These are phyloP conservation scores for Nakazawaea populi DNA, from an alignment of 805 yeast genomes.

Conservation along the genomic window DNA sequence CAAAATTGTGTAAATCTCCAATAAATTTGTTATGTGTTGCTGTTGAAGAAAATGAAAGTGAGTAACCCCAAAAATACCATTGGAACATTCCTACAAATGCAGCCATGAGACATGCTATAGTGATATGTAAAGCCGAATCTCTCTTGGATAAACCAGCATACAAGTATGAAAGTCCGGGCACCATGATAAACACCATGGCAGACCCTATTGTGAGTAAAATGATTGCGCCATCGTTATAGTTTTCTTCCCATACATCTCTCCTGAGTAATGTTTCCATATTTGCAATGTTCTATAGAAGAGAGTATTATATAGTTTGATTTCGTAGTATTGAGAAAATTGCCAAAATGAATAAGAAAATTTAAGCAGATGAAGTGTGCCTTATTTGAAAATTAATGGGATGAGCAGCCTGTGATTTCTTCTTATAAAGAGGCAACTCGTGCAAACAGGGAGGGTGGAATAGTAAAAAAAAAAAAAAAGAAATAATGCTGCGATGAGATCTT, in stretches of 20 bases:
- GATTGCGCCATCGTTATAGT: conserved; percentile 37
- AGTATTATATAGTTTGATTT: too few species aligned
- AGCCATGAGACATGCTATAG: conserved; percentile 74
- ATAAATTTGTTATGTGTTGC: conserved; percentile 76
- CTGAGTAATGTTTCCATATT: conserved; percentile 4
- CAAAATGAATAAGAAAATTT: too few species aligned
- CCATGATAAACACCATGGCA: conserved; percentile 80
- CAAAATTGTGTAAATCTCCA: conserved; percentile 81
- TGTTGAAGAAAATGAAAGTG: conserved; percentile 76
- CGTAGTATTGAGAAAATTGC: too few species aligned
- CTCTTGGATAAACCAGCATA: conserved; percentile 90
- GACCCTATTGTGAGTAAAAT: conserved; percentile 52
- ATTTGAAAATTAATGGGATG: too few species aligned
- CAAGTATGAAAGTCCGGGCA: conserved; percentile 89
- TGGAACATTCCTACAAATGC: conserved; percentile 73
- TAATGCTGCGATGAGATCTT: too few species aligned
- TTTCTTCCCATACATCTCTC: conserved; percentile 20
- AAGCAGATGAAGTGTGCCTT: too few species aligned
- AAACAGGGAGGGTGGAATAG: too few species aligned
- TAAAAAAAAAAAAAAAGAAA: too few species aligned
- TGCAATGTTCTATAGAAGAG: too few species aligned
- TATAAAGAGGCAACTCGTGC: too few species aligned
- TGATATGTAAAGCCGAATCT: conserved; percentile 82
- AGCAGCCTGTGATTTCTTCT: too few species aligned
- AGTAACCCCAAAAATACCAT: conserved; percentile 99